Evolutionary conservation across 1,139 yeast species (phyloP).

Genomic region (Candida gigantensis): DNA sequence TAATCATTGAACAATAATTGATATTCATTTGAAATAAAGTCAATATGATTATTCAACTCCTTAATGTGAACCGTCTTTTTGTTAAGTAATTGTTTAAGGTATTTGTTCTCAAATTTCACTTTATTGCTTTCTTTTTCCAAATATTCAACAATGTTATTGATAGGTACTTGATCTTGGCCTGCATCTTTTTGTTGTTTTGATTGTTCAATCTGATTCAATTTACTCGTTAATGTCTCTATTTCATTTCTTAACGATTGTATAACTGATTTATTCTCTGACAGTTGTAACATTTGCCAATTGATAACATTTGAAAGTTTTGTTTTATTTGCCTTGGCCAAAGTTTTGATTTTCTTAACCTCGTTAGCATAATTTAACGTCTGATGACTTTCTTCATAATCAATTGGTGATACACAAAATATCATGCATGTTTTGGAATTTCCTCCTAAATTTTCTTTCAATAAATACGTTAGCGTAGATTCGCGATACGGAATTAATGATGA

Average conservation of each 20-base stretch:
- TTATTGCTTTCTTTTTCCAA: slow-evolving; percentile 33
- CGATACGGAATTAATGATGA: slow-evolving; percentile 59
- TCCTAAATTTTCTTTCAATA: slow-evolving; percentile 68
- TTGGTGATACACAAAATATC: slow-evolving; percentile 76
- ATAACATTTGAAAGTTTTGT: slow-evolving; percentile 32
- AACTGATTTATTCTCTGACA: slow-evolving; percentile 25
- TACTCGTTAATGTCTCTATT: slow-evolving; percentile 29
- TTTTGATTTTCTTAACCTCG: slow-evolving; percentile 68
- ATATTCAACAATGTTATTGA: slow-evolving; percentile 29
- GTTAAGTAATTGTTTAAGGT: slow-evolving; percentile 22
- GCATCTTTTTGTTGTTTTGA: no score
- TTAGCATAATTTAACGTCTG: slow-evolving; percentile 77
- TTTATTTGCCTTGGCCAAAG: slow-evolving; percentile 53
- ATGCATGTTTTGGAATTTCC: slow-evolving; percentile 76
- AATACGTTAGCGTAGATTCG: slow-evolving; percentile 72
- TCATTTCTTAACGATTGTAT: slow-evolving; percentile 35
- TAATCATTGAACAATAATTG: slow-evolving; percentile 11
- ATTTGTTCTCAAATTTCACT: slow-evolving; percentile 38
- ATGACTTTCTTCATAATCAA: slow-evolving; percentile 71
- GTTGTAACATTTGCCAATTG: slow-evolving; percentile 34
- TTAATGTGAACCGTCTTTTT: slow-evolving; percentile 23
- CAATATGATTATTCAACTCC: slow-evolving; percentile 31
- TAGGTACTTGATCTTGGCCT: slow-evolving; percentile 9
- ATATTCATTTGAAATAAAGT: slow-evolving; percentile 30
- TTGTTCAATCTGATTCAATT: slow-evolving; percentile 17